Evolutionary conservation across 352 stramenopile genomes (phyloP), one percentile per base, ranked within the genome.

Genomic region (Thalassiosira sp.): DNA sequence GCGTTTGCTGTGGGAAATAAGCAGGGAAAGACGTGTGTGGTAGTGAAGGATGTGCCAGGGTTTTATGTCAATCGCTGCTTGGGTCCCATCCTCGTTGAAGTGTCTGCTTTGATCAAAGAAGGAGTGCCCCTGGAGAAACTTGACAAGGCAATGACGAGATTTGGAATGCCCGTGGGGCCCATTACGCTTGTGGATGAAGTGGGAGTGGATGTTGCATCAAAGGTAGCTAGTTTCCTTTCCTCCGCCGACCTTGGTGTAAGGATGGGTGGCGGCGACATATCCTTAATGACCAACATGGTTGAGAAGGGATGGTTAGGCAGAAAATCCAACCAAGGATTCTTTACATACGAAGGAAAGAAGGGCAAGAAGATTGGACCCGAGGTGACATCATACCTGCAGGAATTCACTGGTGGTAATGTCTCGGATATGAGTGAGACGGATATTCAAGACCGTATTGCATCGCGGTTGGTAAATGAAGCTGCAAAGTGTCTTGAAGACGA

Each of bases 61-160:
- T 99, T 99, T 81, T 99, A 98, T 79, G 97, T 99, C 28, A 99
- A 99, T 89, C 92, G 97, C 24, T 98, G 95, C 83, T 90, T 99
- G 33, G 96, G 95, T 22, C 97, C 97, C 16, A 98, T 98, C 68
- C 80, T 95, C 25, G 84, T 94, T 7, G 92, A 96, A 70, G 89
- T 95, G 22, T 89, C 95, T n/a, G 91, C 94, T n/a, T 79, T 98
- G 6, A 87, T 97, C 1, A 88, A 93, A 46, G 93, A 94, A 76
- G 97, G 96, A 65, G 96, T 98, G 22, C 84, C 91, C 13, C 90
- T 97, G 3, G 95, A 98, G 66, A 89, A 95, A 62, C 85, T 99
- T 1, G 96, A 99, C 81, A 97, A 96, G 76, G 83, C 97, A 28
- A 93, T 98, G 70, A 97, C 93, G 46, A 95, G 97, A 66, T 99